Conservation (phyloP, 805 yeast genomes). For the Metschnikowia colocasiae region DNA sequence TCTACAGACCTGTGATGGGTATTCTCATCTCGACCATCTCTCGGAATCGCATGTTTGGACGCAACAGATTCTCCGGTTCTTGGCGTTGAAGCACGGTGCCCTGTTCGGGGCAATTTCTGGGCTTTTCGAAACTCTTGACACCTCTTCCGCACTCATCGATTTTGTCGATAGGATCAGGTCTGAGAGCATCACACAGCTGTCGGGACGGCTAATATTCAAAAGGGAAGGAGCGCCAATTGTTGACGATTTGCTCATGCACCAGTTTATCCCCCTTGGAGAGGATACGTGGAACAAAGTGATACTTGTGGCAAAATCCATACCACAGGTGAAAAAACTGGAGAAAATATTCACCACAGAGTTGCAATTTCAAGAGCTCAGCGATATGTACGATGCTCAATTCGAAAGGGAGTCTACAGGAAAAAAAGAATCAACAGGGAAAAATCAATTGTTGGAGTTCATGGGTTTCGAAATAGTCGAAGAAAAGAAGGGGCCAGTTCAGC, state of each 20-base stretch:
- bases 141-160: conserved; percentile 5
- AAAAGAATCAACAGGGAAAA: neutral
- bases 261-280: conserved; percentile 45
- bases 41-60: conserved; percentile 20
- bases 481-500: neutral
- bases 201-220: conserved; percentile 7
- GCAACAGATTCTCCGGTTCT: conserved; percentile 37
- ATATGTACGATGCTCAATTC: conserved; percentile 15
- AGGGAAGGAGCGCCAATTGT: conserved; percentile 5
- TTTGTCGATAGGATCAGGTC: conserved; percentile 6
- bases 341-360: conserved; percentile 14
- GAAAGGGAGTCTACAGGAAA: neutral
- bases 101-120: conserved; percentile 16
- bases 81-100: conserved; percentile 32
- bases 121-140: conserved; percentile 19
- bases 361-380: conserved; percentile 17
- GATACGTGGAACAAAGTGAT: conserved; percentile 53
- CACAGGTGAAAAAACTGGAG: conserved; percentile 9
- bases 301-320: conserved; percentile 27
- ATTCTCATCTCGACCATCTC: conserved; percentile 18
- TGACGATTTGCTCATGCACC: conserved; percentile 13
- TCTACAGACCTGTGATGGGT: conserved; percentile 15
- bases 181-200: neutral
- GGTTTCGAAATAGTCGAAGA: neutral
- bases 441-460: neutral